Conservation (phyloP, 345 rosid species). For the Citrus sinensis region DNA sequence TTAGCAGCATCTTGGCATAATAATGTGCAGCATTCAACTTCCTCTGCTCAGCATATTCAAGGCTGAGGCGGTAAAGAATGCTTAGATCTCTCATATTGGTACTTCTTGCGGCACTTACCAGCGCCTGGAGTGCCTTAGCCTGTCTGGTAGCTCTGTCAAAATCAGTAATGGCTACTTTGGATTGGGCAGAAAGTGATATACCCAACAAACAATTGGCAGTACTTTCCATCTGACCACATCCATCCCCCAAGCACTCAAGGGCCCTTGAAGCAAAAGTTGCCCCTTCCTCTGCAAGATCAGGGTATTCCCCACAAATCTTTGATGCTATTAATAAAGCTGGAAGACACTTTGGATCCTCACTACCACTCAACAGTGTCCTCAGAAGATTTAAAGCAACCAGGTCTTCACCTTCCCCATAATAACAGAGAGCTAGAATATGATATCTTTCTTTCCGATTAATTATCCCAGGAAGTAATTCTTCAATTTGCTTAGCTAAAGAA, state of each 20-base stretch:
- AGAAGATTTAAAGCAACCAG: slow-evolving; percentile 61
- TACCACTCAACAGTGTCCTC: slow-evolving; percentile 46
- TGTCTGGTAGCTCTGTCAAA: slow-evolving; percentile 45
- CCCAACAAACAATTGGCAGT: slow-evolving; percentile 50
- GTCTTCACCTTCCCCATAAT: slow-evolving; percentile 62
- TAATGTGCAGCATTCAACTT: slow-evolving; percentile 55
- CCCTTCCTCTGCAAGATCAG: slow-evolving; percentile 62
- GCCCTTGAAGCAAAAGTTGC: slow-evolving; percentile 52
- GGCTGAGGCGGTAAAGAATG: slow-evolving; percentile 55
- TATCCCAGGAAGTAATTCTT: slow-evolving; percentile 65
- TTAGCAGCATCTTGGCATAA: slow-evolving; percentile 45
- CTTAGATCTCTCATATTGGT: slow-evolving; percentile 40
- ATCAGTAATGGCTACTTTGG: slow-evolving; percentile 44
- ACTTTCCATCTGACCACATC: slow-evolving; percentile 49
- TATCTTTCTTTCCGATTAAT: slow-evolving; percentile 53
- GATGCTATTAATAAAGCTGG: slow-evolving; percentile 65
- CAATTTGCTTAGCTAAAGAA: slow-evolving; percentile 54
- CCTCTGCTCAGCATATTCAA: slow-evolving; percentile 78
- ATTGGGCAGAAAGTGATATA: slow-evolving; percentile 46
- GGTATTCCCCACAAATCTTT: slow-evolving; percentile 49
- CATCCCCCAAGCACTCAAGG: slow-evolving; percentile 34
- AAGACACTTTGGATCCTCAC: slow-evolving; percentile 50
- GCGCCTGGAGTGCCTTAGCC: slow-evolving; percentile 58
- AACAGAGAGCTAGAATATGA: slow-evolving; percentile 57
- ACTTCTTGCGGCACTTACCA: slow-evolving; percentile 50